A percentile compares a stretch with the other conserved stretches of the same genome.
phyloP scores from a whole-genome alignment of 164 flowering plant species.

The Liquidambar formosana region DNA sequence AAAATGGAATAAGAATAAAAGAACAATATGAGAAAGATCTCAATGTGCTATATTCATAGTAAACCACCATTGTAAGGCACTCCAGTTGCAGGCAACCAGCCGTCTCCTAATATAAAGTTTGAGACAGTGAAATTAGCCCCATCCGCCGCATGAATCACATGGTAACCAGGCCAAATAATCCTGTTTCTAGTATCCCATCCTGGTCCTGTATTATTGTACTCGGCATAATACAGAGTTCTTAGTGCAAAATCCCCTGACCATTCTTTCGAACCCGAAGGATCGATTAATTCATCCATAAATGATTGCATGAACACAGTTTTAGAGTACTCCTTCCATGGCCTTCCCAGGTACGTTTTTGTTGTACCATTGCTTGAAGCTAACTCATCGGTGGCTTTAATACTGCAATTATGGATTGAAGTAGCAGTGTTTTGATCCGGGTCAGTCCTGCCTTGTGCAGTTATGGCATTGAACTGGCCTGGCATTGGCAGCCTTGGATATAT shows the following conservation, averaged over 20 bases:
- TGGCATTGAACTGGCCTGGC: conserved; percentile 1
- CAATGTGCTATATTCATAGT: background rate
- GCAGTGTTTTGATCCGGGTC: conserved; percentile 7
- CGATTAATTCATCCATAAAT: background rate
- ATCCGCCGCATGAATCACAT: conserved; percentile 11
- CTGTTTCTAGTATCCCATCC: conserved; percentile 17
- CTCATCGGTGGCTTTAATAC: background rate
- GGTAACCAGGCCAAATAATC: conserved; percentile 26
- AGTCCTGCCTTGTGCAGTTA: conserved; percentile 1
- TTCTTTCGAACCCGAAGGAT: conserved; percentile 1
- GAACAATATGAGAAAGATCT: too few species aligned
- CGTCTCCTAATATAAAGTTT: conserved; percentile 15
- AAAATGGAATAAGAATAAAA: too few species aligned
- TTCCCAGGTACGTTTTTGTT: background rate
- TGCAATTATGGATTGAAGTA: background rate
- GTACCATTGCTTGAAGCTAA: background rate
- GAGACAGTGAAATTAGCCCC: conserved; percentile 22
- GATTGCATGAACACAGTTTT: conserved; percentile 3
- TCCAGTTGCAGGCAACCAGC: conserved; percentile 29
- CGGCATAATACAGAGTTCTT: conserved; percentile 26
- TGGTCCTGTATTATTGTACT: conserved; percentile 28
- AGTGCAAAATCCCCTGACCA: conserved; percentile 24
- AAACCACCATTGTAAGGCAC: conserved; percentile 25
- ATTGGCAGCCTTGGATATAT: background rate
- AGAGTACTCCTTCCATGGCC: conserved; percentile 10